Evolutionary conservation across 371 early-diverging fungal genomes (phyloP).

Genomic region (Mucor plumbeus): DNA sequence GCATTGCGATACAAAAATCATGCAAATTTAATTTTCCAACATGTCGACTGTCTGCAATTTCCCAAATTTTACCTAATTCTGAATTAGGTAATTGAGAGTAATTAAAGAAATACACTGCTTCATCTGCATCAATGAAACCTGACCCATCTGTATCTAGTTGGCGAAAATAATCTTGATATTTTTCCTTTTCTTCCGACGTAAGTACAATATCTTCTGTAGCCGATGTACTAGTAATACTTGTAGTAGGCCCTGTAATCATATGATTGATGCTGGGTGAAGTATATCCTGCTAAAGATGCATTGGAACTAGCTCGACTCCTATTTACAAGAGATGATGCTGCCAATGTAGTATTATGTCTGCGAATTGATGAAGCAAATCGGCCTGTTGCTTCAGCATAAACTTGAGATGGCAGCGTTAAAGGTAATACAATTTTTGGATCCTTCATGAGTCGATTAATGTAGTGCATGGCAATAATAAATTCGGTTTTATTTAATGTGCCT

Average conservation of each 20-base stretch:
- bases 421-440: conserved; percentile 41
- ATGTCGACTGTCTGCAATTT: conserved; percentile 22
- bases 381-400: conserved; percentile 53
- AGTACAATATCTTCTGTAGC: not conserved
- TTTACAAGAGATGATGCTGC: too few species aligned
- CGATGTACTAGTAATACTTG: not conserved
- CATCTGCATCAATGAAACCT: conserved; percentile 14
- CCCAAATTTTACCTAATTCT: conserved; percentile 56
- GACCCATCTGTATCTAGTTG: conserved; percentile 13
- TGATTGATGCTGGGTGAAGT: conserved; percentile 14
- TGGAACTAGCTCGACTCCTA: not conserved
- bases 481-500: conserved; percentile 61
- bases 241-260: not conserved
- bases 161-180: conserved; percentile 20
- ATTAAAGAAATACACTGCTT: conserved; percentile 65
- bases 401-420: conserved; percentile 56
- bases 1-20: conserved; percentile 28
- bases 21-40: conserved; percentile 19
- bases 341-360: conserved; percentile 1
- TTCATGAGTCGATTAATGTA: conserved; percentile 67
- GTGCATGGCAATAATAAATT: conserved; percentile 78
- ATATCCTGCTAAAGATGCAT: not conserved
- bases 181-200: conserved; percentile 6
- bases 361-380: conserved; percentile 1
- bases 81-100: conserved; percentile 68